Percentiles rank a stretch among this genome's conserved stretches.
These are phyloP conservation scores for Pichia kudriavzevii DNA, from an alignment of 1,139 yeast species.

Conservation along the genomic window DNA sequence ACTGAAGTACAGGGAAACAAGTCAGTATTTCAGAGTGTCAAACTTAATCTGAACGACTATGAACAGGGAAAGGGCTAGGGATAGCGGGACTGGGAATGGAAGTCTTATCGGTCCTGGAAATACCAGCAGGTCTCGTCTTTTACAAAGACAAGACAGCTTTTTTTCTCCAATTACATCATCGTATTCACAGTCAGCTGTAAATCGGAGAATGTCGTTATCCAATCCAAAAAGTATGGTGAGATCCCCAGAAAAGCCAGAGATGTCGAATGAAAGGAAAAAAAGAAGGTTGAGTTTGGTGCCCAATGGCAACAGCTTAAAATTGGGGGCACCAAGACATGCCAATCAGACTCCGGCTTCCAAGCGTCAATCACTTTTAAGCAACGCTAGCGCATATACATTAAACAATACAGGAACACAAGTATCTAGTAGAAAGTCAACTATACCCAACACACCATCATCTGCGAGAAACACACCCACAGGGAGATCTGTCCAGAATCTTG, in stretches of 20 bases:
- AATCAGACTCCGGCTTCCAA: conserved; percentile 13
- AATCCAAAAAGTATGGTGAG: conserved; percentile 6
- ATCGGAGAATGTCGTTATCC: conserved; percentile 6
- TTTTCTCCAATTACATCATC: conserved; percentile 8
- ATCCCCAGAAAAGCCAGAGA: conserved; percentile 9
- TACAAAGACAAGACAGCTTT: conserved; percentile 12
- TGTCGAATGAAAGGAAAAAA: conserved; percentile 14
- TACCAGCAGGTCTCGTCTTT: too few species aligned
- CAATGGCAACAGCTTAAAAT: conserved; percentile 21
- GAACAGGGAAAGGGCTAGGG: too few species aligned
- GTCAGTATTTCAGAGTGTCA: too few species aligned
- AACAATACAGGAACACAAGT: too few species aligned
- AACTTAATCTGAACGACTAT: too few species aligned
- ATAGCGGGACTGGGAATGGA: too few species aligned
- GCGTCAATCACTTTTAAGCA: too few species aligned
- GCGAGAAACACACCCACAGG: conserved; percentile 1
- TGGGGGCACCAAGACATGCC: conserved; percentile 26
- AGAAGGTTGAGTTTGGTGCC: conserved; percentile 25
- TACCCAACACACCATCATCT: conserved; percentile 5
- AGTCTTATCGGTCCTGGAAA: too few species aligned
- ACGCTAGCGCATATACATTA: too few species aligned
- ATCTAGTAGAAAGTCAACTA: too few species aligned
- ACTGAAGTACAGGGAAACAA: too few species aligned
- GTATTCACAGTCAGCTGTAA: background rate
- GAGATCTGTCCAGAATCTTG: conserved; percentile 22